Base-by-base conservation (phyloP, 345 rosid genomes). In the Dimocarpus longan region DNA sequence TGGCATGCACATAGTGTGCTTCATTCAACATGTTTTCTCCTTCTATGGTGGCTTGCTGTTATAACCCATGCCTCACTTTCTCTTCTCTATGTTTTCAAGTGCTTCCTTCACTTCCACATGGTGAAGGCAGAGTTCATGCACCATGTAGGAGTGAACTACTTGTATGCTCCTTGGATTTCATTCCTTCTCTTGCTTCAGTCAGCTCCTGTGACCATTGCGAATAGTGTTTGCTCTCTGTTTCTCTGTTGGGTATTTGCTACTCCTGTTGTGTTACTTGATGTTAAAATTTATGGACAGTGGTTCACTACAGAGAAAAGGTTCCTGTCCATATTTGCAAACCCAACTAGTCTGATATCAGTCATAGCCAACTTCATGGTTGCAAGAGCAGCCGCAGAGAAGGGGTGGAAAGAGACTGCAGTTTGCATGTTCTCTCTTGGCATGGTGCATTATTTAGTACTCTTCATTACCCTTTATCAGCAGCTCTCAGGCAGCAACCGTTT, bases 241-340 rank as follows among this genome's bases (percentile, higher is more conserved):
- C 88, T 89, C 71, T 90, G 88, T 73, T 81, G 85, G 77, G 56
- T 85, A 46, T 87, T 89, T 71, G 80, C 80, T 8, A 5, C 80
- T 68, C 97, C 97, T 0, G 73, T 93, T 63, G 70, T 83, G 77
- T 67, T 87, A 6, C 91, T 93, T 5, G 92, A 92, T 76, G 54
- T 88, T 15, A 92, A 92, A 71, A 86, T 93, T 60, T 92, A 92
- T 24, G 97, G 98, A 19, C 97, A 90, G 79, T 91, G 98, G 95
- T 85, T 92, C 80, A 90, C 95, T 6, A 89, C 92, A 1, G 88
- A 89, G 83, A 91, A 85, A 83, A 80, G 84, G 76, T 89, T 91
- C 62, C 65, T 91, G 12, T 91, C 90, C 0, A 67, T 80, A 10
- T 79, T 86, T 56, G 94, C 95, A 1, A 94, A 92, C 59, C 93